Evolutionary conservation across 352 stramenopile genomes (phyloP), one percentile per base, ranked within the genome.

Genomic region (Globisporangium spiculum): DNA sequence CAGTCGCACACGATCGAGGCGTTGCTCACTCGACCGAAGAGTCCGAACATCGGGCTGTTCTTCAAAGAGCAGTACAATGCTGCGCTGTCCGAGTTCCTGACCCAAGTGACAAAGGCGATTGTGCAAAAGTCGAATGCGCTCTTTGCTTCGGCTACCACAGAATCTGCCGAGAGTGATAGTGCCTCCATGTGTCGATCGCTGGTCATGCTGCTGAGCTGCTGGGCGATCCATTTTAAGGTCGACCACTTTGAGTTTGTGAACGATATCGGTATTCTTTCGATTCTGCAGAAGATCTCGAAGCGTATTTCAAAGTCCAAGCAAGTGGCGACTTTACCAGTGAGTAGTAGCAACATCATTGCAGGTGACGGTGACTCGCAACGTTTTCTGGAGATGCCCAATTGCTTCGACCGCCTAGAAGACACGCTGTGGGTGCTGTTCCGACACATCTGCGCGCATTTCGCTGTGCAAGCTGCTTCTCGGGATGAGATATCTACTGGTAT

Each of bases 221-320:
- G 79, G 79, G 76, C 69, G 0, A 57, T 83, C 1, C 68, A 83
- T 30, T 83, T 88, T 20, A 65, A 69, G 6, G 34, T 34, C 12
- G 65, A 84, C 1, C 78, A 84, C 34, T 88, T 88, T 61, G 76
- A 77, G 48, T 84, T 86, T 52, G 76, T 88, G 50, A 83, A 73
- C 69, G 74, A 84, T 12, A 78, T 84, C 46, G 76, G 76, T 5
- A 77, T 88, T 50, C 59, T 88, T 12, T 9, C 46, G 6, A 63
- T 88, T 0, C 67, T 84, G 27, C 76, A 79, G 59, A 70, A 83
- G 55, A 68, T 84, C 60, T 32, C 74, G 5, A 34, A 24, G 18
- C 34, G 32, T 26, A 20, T 48, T n/a, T 27, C 38, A 38, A 46
- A 50, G 4, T 53, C 9, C 0, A 44, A 10, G 27, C 18, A 30